These are phyloP conservation scores for Cercospora janseana DNA, from an alignment of 2,329 filamentous ascomycete genomes.

Conservation along the genomic window DNA sequence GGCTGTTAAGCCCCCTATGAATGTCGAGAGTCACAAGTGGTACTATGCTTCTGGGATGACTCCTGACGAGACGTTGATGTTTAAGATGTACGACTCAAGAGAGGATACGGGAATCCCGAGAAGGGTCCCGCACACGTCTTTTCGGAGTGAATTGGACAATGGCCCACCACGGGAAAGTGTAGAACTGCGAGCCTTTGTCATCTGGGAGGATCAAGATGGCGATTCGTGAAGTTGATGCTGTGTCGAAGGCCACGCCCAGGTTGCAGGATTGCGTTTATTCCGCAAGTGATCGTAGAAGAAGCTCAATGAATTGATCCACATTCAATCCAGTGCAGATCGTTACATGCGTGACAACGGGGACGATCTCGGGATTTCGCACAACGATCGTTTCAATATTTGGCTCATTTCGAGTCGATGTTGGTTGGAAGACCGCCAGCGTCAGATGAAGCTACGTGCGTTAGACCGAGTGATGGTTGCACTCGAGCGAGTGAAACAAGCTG, in stretches of 20 bases:
- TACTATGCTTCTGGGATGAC: conserved; percentile 18
- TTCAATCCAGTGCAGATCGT: too few relatives aligned
- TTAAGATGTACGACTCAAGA: conserved; percentile 63
- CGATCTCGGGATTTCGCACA: too few relatives aligned
- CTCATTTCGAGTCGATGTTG: too few relatives aligned
- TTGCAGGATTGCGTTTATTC: neutral
- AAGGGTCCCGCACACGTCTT: conserved; percentile 57
- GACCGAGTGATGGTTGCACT: too few relatives aligned
- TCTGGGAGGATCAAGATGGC: conserved; percentile 34
- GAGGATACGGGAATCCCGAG: conserved; percentile 52
- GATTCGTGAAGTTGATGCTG: too few relatives aligned
- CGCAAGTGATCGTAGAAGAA: neutral
- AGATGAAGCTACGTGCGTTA: too few relatives aligned
- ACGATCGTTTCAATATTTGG: too few relatives aligned
- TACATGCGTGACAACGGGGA: too few relatives aligned
- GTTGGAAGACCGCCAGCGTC: too few relatives aligned
- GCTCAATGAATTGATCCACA: too few relatives aligned
- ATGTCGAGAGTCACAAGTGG: conserved; percentile 15
- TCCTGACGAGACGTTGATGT: conserved; percentile 53
- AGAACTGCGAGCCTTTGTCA: conserved; percentile 56
- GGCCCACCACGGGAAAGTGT: conserved; percentile 52
- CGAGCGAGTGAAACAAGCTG: too few relatives aligned
- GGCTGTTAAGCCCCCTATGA: conserved; percentile 5
- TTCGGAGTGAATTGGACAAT: conserved; percentile 51
- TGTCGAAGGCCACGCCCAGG: neutral